phyloP scores from a whole-genome alignment of 495 filamentous ascomycete species.

The Penicillium nucicola region DNA sequence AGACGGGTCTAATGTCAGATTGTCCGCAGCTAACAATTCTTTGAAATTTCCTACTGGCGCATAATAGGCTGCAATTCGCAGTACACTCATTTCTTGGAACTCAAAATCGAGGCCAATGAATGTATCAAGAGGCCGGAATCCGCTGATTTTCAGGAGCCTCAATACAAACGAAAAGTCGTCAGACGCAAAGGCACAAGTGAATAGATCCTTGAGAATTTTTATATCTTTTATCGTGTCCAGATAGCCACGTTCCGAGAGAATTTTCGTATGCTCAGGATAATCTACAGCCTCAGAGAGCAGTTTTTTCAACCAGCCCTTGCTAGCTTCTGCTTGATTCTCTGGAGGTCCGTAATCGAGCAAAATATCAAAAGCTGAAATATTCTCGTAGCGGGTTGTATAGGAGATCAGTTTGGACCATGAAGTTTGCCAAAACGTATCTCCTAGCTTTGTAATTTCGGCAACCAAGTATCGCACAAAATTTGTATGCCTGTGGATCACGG shows the following conservation, averaged over 20 bases:
- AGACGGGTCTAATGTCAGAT: background rate
- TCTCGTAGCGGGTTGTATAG: background rate
- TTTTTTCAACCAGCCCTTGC: background rate
- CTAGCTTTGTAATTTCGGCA: background rate
- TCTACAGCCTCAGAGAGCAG: background rate
- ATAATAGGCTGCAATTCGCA: background rate
- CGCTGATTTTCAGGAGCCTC: background rate
- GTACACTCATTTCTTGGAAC: background rate
- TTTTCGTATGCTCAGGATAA: background rate
- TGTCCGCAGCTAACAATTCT: background rate
- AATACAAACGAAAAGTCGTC: background rate
- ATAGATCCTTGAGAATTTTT: background rate
- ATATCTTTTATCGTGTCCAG: background rate
- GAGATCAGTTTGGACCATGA: background rate
- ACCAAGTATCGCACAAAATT: background rate
- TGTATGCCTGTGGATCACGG: background rate
- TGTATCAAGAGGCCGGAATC: background rate
- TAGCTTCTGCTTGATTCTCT: background rate
- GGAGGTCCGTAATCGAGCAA: background rate
- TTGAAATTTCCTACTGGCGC: background rate
- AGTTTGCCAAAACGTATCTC: background rate
- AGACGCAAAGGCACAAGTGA: background rate
- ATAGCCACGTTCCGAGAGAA: background rate
- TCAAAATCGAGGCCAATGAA: background rate
- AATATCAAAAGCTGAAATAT: background rate